Percentiles rank a stretch among this genome's conserved stretches.
phyloP scores from a whole-genome alignment of 352 stramenopile genomes.

The Phytophthora pini region DNA sequence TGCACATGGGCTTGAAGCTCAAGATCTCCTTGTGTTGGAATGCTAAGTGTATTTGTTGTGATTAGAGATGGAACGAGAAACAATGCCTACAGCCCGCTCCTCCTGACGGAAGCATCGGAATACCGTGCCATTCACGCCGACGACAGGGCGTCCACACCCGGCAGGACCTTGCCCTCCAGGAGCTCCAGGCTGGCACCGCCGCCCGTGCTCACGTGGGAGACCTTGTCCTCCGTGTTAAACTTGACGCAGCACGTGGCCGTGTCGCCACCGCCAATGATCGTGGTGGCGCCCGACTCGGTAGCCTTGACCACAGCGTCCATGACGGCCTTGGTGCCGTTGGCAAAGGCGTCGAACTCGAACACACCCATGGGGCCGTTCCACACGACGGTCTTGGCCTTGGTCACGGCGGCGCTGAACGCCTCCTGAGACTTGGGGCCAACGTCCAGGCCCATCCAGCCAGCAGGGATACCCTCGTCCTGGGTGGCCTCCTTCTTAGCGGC shows the following conservation, averaged over 20 bases:
- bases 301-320: slow-evolving; percentile 97
- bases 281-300: slow-evolving; percentile 94
- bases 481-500: slow-evolving; percentile 92
- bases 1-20: not conserved
- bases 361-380: slow-evolving; percentile 99
- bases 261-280: slow-evolving; percentile 99
- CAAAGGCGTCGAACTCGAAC: slow-evolving; percentile 99
- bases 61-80: slow-evolving; percentile 33
- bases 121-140: slow-evolving; percentile 50
- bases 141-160: slow-evolving; percentile 96
- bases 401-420: slow-evolving; percentile 81
- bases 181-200: slow-evolving; percentile 97
- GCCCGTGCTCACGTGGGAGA: slow-evolving; percentile 93
- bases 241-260: slow-evolving; percentile 92
- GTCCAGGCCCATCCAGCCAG: slow-evolving; percentile 98
- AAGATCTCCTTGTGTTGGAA: slow-evolving; percentile 12
- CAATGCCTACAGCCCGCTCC: slow-evolving; percentile 36
- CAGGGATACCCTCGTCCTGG: slow-evolving; percentile 93
- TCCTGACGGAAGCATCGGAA: slow-evolving; percentile 26
- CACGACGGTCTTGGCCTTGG: slow-evolving; percentile 95
- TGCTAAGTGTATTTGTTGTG: slow-evolving; percentile 32
- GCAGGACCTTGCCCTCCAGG: slow-evolving; percentile 98
- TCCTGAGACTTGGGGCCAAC: slow-evolving; percentile 95
- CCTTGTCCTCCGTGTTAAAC: slow-evolving; percentile 90
- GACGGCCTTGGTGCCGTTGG: slow-evolving; percentile 94